These are phyloP conservation scores for Begonia loranthoides DNA, from an alignment of 306 rosid genomes.

Conservation along the genomic window DNA sequence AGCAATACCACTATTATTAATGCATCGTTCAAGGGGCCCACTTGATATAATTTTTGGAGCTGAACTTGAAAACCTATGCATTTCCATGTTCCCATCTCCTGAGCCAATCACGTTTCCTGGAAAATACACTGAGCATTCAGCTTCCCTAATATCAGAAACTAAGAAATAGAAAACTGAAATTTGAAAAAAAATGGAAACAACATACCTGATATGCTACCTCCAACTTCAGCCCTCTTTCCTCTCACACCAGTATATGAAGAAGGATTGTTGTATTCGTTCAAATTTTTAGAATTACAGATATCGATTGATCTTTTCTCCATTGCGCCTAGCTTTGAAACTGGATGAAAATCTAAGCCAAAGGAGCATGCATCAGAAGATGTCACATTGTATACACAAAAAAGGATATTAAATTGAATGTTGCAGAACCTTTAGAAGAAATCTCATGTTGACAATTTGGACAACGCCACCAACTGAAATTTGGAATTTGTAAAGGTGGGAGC, in stretches of 20 bases:
- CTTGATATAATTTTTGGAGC: conserved; percentile 3
- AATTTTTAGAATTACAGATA: conserved; percentile 21
- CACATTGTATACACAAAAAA: background rate
- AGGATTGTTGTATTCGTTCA: conserved; percentile 19
- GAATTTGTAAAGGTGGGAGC: conserved; percentile 35
- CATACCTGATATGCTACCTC: conserved; percentile 22
- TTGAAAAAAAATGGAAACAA: conserved; percentile 7
- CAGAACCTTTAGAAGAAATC: conserved; percentile 20
- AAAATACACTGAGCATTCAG: conserved; percentile 4
- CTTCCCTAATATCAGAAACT: too few relatives aligned
- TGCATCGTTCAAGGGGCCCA: background rate
- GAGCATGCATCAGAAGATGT: background rate
- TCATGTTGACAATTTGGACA: conserved; percentile 37
- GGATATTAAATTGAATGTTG: conserved; percentile 10
- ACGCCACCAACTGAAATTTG: conserved; percentile 41
- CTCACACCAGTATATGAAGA: conserved; percentile 25
- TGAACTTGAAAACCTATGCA: background rate
- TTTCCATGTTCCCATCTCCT: conserved; percentile 19
- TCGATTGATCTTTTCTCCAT: conserved; percentile 30
- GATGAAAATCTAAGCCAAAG: conserved; percentile 14
- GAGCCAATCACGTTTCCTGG: conserved; percentile 35
- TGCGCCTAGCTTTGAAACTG: conserved; percentile 25
- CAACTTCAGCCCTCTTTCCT: conserved; percentile 28
- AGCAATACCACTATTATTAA: conserved; percentile 9
- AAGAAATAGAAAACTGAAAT: background rate